phyloP scores from a whole-genome alignment of 1,284 basidiomycete species.

The Ceratobasidium sp. region DNA sequence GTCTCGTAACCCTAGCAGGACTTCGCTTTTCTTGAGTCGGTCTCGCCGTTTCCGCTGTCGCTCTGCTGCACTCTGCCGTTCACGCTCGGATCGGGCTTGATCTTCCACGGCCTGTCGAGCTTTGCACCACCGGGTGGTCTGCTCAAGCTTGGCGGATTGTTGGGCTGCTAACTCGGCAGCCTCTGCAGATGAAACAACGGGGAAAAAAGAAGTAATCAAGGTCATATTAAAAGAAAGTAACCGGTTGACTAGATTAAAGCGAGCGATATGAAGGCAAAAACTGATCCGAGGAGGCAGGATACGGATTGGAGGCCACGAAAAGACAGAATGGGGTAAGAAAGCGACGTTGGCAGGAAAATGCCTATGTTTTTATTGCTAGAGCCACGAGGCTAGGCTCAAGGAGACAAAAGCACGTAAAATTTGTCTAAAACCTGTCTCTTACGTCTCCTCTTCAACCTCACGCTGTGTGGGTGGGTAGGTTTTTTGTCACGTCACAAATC shows the following conservation, averaged over 20 bases:
- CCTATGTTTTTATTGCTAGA: background rate
- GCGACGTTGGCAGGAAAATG: background rate
- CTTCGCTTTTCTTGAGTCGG: background rate
- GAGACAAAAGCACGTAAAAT: background rate
- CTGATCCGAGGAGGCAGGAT: background rate
- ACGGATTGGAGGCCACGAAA: background rate
- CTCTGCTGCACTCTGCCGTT: background rate
- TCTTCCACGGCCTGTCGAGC: background rate
- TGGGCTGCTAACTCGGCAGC: background rate
- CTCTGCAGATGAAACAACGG: background rate
- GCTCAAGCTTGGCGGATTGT: too few relatives aligned
- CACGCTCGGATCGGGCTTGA: background rate
- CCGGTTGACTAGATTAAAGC: too few relatives aligned
- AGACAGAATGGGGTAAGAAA: background rate
- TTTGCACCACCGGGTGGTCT: too few relatives aligned
- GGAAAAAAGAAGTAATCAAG: background rate
- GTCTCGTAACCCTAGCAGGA: background rate
- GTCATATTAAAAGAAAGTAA: background rate
- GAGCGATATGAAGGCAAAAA: too few relatives aligned
- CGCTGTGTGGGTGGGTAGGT: background rate
- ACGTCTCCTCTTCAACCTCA: background rate
- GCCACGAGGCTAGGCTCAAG: too few relatives aligned
- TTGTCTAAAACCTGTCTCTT: background rate
- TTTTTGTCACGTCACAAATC: too few relatives aligned
- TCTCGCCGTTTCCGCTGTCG: background rate